Evolutionary conservation across 441 rosid genomes (phyloP), one percentile per base, ranked within the genome.

Genomic region (Brassica hybrid): DNA sequence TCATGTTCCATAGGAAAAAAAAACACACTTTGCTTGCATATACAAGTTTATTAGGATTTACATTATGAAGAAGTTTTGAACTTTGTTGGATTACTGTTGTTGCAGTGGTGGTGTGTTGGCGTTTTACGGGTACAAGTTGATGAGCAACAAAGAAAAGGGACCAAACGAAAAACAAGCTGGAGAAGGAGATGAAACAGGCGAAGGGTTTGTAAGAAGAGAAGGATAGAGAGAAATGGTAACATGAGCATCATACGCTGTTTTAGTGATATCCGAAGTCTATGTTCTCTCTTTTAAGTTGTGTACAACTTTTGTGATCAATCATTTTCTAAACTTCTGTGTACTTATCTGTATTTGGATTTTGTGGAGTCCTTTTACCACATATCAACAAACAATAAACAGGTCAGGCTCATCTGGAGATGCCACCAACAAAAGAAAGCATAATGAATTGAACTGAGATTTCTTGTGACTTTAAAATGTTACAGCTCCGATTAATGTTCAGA

Each of bases 31-130:
- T 48, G 34, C 36, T 65, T 45, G 56, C 48, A 25, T 25, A 64
- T 25, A 34, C 30, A 7, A 8, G 63, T 27, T 38, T 13, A 19
- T 21, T 61, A 36, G 36, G 38, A 65, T 65, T 13, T 2, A 7
- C 19, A 61, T 11, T 0, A 72, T 25, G 36, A 69, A 23, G 45
- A 70, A 54, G 21, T 67, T 30, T 6, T 63, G 17, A 17, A 32
- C 58, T n/a, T 16, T 71, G 59, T 63, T 52, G 67, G 16, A 25
- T 65, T 45, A 6, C 65, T 60, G 79, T 50, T 85, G 85, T 56
- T 85, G 85, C 84, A 94, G 97, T 78, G 93, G 93, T n/a, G 88
- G 89, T 14, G 82, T 89, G 83, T 80, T 83, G 17, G 91, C 81
- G 72, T 91, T 94, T 81, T 91, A 88, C 81, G 32, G 85, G 12